phyloP scores from a whole-genome alignment of 768 basidiomycete species.

The Leccinum aurantiacum region DNA sequence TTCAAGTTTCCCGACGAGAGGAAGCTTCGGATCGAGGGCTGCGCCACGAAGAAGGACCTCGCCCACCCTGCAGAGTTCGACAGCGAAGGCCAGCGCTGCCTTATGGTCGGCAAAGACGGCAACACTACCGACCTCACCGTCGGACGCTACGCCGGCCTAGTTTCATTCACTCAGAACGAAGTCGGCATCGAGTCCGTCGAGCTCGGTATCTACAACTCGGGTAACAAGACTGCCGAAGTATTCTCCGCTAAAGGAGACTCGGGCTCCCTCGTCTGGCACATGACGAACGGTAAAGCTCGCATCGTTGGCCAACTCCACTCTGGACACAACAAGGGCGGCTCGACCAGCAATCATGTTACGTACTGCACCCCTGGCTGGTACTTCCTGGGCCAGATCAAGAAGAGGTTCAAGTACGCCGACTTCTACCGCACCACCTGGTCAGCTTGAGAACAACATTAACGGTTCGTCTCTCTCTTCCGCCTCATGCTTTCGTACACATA shows the following conservation, averaged over 20 bases:
- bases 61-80: background rate
- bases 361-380: background rate
- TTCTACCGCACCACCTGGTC: background rate
- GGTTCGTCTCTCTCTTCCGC: background rate
- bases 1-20: background rate
- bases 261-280: background rate
- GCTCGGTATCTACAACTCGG: background rate
- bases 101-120: background rate
- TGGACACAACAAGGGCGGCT: background rate
- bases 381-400: background rate
- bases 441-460: background rate
- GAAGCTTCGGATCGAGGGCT: background rate
- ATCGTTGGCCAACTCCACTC: background rate
- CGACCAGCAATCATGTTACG: background rate
- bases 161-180: background rate
- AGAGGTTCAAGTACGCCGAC: background rate
- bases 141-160: background rate
- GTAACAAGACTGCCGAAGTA: background rate
- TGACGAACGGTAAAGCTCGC: background rate
- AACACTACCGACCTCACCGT: background rate
- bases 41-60: background rate
- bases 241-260: background rate
- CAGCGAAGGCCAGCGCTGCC: background rate
- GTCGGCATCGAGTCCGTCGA: background rate
- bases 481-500: background rate